phyloP scores from a whole-genome alignment of 108 stramenopile species.

The Nitzschia putrida region DNA sequence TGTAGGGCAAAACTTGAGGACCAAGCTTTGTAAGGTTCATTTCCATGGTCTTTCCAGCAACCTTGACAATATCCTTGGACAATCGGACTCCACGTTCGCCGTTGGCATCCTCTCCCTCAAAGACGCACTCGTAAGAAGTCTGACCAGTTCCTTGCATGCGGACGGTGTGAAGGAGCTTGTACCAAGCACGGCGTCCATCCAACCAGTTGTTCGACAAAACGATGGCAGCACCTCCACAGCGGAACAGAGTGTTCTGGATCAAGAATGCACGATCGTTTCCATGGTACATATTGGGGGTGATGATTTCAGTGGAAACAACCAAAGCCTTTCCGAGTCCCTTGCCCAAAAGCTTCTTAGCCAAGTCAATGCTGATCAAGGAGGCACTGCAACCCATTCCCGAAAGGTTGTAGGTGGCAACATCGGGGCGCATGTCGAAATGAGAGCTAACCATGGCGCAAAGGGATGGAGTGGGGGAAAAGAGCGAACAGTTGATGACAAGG shows the following conservation, averaged over 20 bases:
- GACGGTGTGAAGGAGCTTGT: constrained; percentile 95
- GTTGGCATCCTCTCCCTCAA: constrained; percentile 87
- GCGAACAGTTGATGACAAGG: constrained; percentile 95
- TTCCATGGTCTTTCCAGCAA: constrained; percentile 96
- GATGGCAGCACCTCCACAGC: constrained; percentile 97
- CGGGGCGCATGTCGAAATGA: constrained; percentile 90
- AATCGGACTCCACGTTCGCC: constrained; percentile 88
- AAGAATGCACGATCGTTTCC: constrained; percentile 95
- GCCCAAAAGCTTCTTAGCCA: constrained; percentile 88
- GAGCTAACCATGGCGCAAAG: constrained; percentile 96
- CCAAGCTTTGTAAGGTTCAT: constrained; percentile 95
- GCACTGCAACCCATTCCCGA: constrained; percentile 98
- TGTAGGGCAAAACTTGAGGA: constrained; percentile 89
- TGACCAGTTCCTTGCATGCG: constrained; percentile 90
- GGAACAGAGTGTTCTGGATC: constrained; percentile 97
- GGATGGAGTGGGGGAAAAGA: constrained; percentile 96
- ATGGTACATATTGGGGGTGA: constrained; percentile 96
- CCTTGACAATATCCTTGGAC: constrained; percentile 96
- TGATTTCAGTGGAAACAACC: constrained; percentile 95
- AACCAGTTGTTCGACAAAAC: constrained; percentile 92
- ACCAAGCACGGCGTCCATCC: constrained; percentile 94
- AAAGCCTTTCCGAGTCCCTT: constrained; percentile 76
- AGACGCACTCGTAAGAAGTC: constrained; percentile 91
- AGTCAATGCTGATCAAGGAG: constrained; percentile 89
- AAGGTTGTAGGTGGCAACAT: constrained; percentile 91